Percentiles rank a stretch among this genome's conserved stretches.
These are phyloP conservation scores for Komagataella ulmi DNA, from an alignment of 805 yeast species.

Conservation along the genomic window DNA sequence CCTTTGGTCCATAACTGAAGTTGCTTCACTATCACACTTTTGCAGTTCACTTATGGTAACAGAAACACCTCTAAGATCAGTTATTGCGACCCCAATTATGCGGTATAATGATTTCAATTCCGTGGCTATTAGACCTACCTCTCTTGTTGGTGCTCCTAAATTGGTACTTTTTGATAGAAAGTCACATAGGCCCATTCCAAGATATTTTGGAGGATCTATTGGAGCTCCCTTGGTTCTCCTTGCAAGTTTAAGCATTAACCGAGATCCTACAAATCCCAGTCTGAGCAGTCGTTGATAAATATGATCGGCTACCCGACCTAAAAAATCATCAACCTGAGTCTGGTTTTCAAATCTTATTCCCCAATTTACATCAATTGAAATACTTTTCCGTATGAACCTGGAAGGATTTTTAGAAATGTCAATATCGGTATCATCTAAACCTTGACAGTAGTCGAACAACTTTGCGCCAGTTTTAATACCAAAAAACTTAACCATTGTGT, in stretches of 20 bases:
- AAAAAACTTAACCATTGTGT: conserved; percentile 28
- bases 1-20: conserved; percentile 15
- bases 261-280: conserved; percentile 35
- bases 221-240: conserved; percentile 57
- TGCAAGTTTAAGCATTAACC: conserved; percentile 54
- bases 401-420: conserved; percentile 35
- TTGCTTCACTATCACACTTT: conserved; percentile 15
- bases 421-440: conserved; percentile 51
- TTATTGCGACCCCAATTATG: conserved; percentile 42
- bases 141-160: conserved; percentile 50
- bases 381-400: conserved; percentile 51
- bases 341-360: conserved; percentile 65
- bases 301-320: conserved; percentile 45
- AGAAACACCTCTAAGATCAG: conserved; percentile 69
- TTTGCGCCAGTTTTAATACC: conserved; percentile 66
- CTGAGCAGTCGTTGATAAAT: conserved; percentile 36
- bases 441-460: conserved; percentile 45
- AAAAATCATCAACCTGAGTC: conserved; percentile 51
- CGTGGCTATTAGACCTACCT: conserved; percentile 43
- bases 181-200: conserved; percentile 81
- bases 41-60: conserved; percentile 50
- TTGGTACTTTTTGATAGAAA: conserved; percentile 41
- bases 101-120: conserved; percentile 46
- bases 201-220: conserved; percentile 55
- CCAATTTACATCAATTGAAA: conserved; percentile 85